Evolutionary conservation across 2,329 filamentous ascomycete species (phyloP), one percentile per base, ranked within the genome.

Genomic region (Scorias spongiosa): DNA sequence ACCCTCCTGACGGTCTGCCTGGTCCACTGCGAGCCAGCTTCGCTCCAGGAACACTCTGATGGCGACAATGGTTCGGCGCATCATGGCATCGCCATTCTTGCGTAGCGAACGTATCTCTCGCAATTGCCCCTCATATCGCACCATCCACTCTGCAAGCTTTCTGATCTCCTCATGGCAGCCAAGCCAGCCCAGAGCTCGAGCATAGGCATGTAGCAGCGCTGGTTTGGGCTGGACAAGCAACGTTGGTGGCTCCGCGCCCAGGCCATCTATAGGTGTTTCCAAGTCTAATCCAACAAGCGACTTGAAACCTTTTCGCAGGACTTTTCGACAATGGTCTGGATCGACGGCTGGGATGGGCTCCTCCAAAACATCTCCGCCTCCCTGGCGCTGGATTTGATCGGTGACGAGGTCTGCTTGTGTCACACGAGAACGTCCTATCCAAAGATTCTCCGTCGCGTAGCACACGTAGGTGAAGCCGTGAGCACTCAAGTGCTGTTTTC

Each of bases 151-250:
- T 11, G 80, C 60, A 5, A 80, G 60, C 3, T 63, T 63, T 5
- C 72, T 66, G 56, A 85, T 75, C 41, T 72, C 75, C 2, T 70
- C 62, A 41, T 68, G 66, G 49, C 84, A 76, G 30, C 71, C 71
- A n/a, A 77, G 59, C 42, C 72, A 69, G 1, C 74, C 80, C 17
- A 86, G 63, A 1, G 75, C 69, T 40, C 78, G 70, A 57, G 86
- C 69, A 55, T 83, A 81, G 2, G 66, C 64, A 51, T 81, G 75
- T 1, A 76, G 55, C 32, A 69, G 60, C 15, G 61, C 60, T 6
- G 71, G 68, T 9, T 59, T 58, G 10, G 78, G 63, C 10, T 65
- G 57, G 32, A 66, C 60, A 7, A 69, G 60, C 2, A 72, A 57
- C 7, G 46, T 42, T 41, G 60, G 47, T 2, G 12, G 34, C 8